phyloP scores from a whole-genome alignment of 768 basidiomycete genomes.

The Piloderma croceum region DNA sequence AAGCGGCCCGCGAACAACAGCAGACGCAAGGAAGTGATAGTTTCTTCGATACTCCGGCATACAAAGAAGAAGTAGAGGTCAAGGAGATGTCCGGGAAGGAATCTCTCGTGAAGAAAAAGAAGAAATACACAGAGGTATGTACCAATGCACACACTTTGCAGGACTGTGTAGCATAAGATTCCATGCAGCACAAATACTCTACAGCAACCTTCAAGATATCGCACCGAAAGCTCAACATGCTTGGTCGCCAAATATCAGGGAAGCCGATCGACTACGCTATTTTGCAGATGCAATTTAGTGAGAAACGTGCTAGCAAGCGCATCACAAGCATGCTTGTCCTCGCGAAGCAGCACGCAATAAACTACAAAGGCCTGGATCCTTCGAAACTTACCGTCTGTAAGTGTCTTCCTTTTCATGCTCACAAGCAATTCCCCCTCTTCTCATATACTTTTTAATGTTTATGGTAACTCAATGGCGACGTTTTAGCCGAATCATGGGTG shows the following conservation, averaged over 20 bases:
- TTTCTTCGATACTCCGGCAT: slow-evolving; percentile 41
- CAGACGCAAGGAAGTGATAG: slow-evolving; percentile 41
- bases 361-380: slow-evolving; percentile 69
- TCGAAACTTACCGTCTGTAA: slow-evolving; percentile 76
- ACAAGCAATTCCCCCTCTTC: neutral
- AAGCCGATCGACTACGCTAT: slow-evolving; percentile 94
- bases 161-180: too few relatives aligned
- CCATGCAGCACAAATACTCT: slow-evolving; percentile 79
- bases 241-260: slow-evolving; percentile 81
- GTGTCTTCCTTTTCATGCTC: slow-evolving; percentile 26
- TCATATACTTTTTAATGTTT: neutral
- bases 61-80: slow-evolving; percentile 16
- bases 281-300: slow-evolving; percentile 93
- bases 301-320: slow-evolving; percentile 82
- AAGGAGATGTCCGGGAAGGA: too few relatives aligned
- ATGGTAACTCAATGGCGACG: neutral
- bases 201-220: slow-evolving; percentile 93
- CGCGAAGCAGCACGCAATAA: slow-evolving; percentile 78
- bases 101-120: too few relatives aligned
- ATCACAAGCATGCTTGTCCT: slow-evolving; percentile 86
- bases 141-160: too few relatives aligned
- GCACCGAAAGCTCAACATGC: slow-evolving; percentile 85
- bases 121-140: too few relatives aligned
- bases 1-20: too few relatives aligned
- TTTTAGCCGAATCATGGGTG: slow-evolving; percentile 88